phyloP scores from a whole-genome alignment of 2,329 filamentous ascomycete genomes.

The Penicillium italicum region DNA sequence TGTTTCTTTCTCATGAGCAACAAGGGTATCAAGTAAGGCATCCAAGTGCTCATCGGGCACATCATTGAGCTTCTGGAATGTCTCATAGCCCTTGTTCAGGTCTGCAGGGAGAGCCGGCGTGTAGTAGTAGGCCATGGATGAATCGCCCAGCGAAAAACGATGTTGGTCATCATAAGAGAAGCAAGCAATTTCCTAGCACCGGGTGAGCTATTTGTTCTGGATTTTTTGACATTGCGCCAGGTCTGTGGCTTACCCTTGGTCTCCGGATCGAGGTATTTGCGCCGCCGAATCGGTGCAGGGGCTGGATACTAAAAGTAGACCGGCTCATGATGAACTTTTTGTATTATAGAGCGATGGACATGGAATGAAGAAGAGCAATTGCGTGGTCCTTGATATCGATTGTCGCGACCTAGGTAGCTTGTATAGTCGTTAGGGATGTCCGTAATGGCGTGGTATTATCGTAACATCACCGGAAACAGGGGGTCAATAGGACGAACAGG shows the following conservation, averaged over 20 bases:
- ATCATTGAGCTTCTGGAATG: slow-evolving; percentile 79
- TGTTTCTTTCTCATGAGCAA: slow-evolving; percentile 66
- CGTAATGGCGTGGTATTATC: background rate
- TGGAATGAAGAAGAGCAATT: background rate
- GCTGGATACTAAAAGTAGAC: slow-evolving; percentile 61
- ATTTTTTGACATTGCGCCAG: background rate
- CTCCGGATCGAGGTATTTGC: slow-evolving; percentile 67
- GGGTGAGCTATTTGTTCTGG: slow-evolving; percentile 6
- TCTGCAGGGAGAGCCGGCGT: slow-evolving; percentile 68
- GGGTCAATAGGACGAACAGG: background rate
- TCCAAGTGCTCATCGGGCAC: slow-evolving; percentile 82
- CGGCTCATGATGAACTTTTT: slow-evolving; percentile 28
- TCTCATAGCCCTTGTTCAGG: slow-evolving; percentile 75
- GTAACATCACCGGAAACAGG: background rate
- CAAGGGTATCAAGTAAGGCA: slow-evolving; percentile 72
- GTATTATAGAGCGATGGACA: background rate
- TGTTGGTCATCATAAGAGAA: slow-evolving; percentile 92
- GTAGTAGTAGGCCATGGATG: slow-evolving; percentile 85
- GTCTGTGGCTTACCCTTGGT: slow-evolving; percentile 57
- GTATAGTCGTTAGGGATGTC: background rate
- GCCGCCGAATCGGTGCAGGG: slow-evolving; percentile 65
- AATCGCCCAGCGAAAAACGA: slow-evolving; percentile 69
- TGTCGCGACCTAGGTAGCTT: background rate
- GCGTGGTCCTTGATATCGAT: slow-evolving; percentile 1
- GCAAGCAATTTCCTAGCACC: slow-evolving; percentile 76